phyloP scores from a whole-genome alignment of 2,329 filamentous ascomycete species.

The Pestalotiopsis sp. region DNA sequence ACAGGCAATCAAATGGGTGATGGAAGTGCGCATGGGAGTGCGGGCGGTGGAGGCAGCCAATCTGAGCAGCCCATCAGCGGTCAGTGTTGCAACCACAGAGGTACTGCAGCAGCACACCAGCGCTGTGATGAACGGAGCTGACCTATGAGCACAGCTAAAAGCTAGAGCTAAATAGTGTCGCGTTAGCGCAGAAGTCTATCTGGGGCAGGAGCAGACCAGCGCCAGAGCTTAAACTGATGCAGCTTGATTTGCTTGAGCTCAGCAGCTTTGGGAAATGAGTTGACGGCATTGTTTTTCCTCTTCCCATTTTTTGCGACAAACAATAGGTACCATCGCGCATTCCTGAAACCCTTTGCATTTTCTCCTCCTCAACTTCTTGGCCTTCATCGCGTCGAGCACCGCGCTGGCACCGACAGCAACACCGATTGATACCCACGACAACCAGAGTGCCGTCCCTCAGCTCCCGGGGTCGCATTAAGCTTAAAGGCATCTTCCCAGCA shows the following conservation, averaged over 20 bases:
- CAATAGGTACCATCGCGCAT: not conserved
- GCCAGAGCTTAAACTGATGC: conserved; percentile 1
- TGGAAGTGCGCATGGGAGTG: too few species aligned
- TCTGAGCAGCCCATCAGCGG: not conserved
- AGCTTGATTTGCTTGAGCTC: not conserved
- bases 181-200: not conserved
- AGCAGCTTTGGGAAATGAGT: not conserved
- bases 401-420: not conserved
- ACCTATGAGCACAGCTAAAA: not conserved
- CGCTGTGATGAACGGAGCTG: not conserved
- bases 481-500: not conserved
- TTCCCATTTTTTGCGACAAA: not conserved
- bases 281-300: not conserved
- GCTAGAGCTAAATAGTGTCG: not conserved
- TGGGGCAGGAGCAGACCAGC: not conserved
- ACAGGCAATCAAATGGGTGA: too few species aligned
- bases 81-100: not conserved
- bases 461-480: not conserved
- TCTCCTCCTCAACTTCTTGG: not conserved
- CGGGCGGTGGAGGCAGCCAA: not conserved
- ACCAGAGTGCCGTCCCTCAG: not conserved
- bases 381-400: not conserved
- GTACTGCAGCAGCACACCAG: not conserved
- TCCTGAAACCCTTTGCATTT: not conserved
- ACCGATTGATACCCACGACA: not conserved